These are phyloP conservation scores for Fusarium aywerte DNA, from an alignment of 2,329 filamentous ascomycete species.

Conservation along the genomic window DNA sequence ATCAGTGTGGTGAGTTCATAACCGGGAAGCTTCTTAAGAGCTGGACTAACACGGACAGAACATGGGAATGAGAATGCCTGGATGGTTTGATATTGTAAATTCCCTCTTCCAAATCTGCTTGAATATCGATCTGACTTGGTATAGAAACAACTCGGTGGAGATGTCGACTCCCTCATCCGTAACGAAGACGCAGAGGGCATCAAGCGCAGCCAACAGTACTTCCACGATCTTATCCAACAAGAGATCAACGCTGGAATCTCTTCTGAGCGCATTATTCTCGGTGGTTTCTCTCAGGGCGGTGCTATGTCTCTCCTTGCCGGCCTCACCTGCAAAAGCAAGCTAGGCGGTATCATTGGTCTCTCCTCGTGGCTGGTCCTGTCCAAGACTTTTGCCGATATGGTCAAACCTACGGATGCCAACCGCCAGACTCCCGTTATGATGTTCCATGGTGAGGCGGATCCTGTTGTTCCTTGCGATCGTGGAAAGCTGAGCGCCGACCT, in stretches of 20 bases:
- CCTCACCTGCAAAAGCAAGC: constrained; percentile 75
- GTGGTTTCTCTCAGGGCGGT: constrained; percentile 87
- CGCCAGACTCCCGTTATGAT: constrained; percentile 86
- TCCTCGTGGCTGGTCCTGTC: constrained; percentile 82
- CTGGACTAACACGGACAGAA: constrained; percentile 40
- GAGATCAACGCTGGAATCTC: constrained; percentile 86
- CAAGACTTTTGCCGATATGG: constrained; percentile 55
- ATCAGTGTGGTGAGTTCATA: constrained; percentile 69
- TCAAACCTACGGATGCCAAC: constrained; percentile 57
- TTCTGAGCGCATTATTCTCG: constrained; percentile 83
- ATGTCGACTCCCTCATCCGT: constrained; percentile 47
- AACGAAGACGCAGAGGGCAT: constrained; percentile 79
- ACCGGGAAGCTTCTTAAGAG: background rate
- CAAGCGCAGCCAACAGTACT: constrained; percentile 75
- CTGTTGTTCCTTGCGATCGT: constrained; percentile 75
- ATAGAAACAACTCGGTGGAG: constrained; percentile 51
- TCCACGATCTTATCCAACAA: constrained; percentile 81
- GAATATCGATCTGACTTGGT: background rate
- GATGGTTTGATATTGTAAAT: constrained; percentile 83
- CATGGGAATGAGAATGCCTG: constrained; percentile 71
- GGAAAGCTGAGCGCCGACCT: constrained; percentile 74
- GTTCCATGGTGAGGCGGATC: constrained; percentile 85
- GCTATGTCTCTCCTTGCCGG: constrained; percentile 87
- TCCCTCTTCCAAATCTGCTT: background rate
- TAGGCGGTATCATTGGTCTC: constrained; percentile 89